phyloP scores from a whole-genome alignment of 441 rosid genomes.

The Bruguiera hainesii region DNA sequence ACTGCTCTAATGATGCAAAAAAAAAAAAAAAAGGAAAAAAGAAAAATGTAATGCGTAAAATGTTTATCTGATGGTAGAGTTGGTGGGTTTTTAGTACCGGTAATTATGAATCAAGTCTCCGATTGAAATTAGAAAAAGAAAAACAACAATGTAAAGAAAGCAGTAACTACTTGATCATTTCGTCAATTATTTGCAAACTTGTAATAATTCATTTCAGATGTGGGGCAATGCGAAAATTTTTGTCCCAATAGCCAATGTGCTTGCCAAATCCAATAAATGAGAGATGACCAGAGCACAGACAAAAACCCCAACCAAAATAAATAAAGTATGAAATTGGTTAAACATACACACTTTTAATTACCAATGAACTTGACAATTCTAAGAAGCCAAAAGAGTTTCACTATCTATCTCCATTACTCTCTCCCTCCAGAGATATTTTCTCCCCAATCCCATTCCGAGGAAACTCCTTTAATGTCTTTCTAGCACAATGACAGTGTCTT shows the following conservation, averaged over 20 bases:
- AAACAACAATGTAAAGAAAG: background rate
- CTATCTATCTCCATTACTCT: too few species aligned
- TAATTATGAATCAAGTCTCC: too few species aligned
- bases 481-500: constrained; percentile 3
- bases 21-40: too few species aligned
- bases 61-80: too few species aligned
- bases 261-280: background rate
- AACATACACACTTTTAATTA: constrained; percentile 12
- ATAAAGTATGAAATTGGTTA: constrained; percentile 15
- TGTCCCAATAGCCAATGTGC: background rate
- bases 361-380: background rate
- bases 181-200: background rate
- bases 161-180: background rate
- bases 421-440: background rate
- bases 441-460: background rate
- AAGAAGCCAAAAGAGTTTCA: too few species aligned
- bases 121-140: too few species aligned
- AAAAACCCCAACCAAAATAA: too few species aligned
- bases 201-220: background rate
- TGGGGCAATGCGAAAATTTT: background rate
- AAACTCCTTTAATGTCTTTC: constrained; percentile 5
- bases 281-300: constrained; percentile 7
- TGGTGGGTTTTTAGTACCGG: too few species aligned
- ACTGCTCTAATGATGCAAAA: too few species aligned
- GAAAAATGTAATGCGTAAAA: too few species aligned